Evolutionary conservation across 768 basidiomycete genomes (phyloP), one percentile per base, ranked within the genome.

Genomic region (Mrakia hoshinonis): DNA sequence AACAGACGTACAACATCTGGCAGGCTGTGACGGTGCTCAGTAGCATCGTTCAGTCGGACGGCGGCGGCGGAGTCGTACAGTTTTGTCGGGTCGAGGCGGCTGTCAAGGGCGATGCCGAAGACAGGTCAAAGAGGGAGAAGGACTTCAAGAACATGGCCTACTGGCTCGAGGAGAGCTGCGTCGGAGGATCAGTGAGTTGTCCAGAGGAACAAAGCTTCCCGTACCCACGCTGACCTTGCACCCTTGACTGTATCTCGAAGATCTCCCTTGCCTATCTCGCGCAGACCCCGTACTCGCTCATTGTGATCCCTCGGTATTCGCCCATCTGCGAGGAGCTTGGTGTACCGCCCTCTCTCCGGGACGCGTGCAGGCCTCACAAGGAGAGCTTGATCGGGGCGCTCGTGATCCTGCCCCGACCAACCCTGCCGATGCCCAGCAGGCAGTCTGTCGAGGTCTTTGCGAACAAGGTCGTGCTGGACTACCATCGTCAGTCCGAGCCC

Each of bases 121-220:
- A 55, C 15, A 55, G 54, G 29, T 15, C n/a, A 7, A 26, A 34
- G 54, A 55, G 54, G 29, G 54, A 55, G 54, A 15, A 15, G 26
- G 54, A 26, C 26, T 55, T 55, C 13, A 55, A 31, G 54, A 2
- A 34, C 26, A 55, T 55, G 54, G 29, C 54, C 18, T 55, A 31
- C 26, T 55, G 54, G 54, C 34, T 55, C 26, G 54, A 55, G 54
- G 54, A 55, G 54, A 55, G 54, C 26, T 55, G 54, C 12, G 54
- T 29, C 13, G 54, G 54, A 34, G 54, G 54, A 26, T 55, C 54
- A 31, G 54, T 55, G 54, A 55, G 54, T 55, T 15, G n/a, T n/a
- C 26, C 46, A 47, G 46, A 47, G 10, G 20, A 24, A 26, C 31
- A 5, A 1, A 7, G 26, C 2, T 13, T 29, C 18, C 13, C 6